A percentile compares a stretch with the other conserved stretches of the same genome.
phyloP scores from a whole-genome alignment of 768 basidiomycete species.

The Calocybe indica region DNA sequence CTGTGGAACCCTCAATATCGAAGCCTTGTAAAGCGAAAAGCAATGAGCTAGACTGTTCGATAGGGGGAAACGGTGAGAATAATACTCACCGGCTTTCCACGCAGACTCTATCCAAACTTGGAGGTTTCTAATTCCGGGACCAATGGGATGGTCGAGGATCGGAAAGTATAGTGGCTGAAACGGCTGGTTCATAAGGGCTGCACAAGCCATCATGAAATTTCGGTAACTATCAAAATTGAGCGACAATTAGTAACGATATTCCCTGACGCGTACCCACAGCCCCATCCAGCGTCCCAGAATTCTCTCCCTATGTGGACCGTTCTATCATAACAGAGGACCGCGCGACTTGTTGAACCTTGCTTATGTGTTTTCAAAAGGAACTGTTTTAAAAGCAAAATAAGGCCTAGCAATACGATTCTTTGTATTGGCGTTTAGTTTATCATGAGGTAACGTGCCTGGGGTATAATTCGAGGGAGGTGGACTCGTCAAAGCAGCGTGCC shows the following conservation, averaged over 20 bases:
- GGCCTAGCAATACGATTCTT: constrained; percentile 30
- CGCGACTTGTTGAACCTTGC: constrained; percentile 44
- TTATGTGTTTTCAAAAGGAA: constrained; percentile 46
- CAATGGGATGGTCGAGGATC: constrained; percentile 46
- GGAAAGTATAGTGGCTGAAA: constrained; percentile 56
- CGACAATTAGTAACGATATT: too few relatives aligned
- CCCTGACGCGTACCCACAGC: constrained; percentile 48
- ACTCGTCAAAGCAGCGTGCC: constrained; percentile 43
- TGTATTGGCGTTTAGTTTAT: not conserved
- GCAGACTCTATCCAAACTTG: constrained; percentile 80
- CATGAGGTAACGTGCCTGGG: constrained; percentile 41
- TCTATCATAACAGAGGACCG: constrained; percentile 57
- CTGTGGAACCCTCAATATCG: constrained; percentile 60
- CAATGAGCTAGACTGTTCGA: not conserved
- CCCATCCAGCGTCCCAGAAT: constrained; percentile 63
- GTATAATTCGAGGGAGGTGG: constrained; percentile 50
- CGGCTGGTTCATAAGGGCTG: constrained; percentile 63
- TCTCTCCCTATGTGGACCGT: constrained; percentile 56
- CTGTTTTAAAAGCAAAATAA: constrained; percentile 58
- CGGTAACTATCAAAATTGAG: constrained; percentile 50
- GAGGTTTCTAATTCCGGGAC: constrained; percentile 68
- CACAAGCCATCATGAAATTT: constrained; percentile 77
- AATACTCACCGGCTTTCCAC: constrained; percentile 56
- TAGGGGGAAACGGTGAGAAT: not conserved
- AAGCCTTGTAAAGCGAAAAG: constrained; percentile 39